Percentiles rank a stretch among this genome's conserved stretches.
These are phyloP conservation scores for Dioscorea dumetorum DNA, from an alignment of 106 monocot genomes.

Conservation along the genomic window DNA sequence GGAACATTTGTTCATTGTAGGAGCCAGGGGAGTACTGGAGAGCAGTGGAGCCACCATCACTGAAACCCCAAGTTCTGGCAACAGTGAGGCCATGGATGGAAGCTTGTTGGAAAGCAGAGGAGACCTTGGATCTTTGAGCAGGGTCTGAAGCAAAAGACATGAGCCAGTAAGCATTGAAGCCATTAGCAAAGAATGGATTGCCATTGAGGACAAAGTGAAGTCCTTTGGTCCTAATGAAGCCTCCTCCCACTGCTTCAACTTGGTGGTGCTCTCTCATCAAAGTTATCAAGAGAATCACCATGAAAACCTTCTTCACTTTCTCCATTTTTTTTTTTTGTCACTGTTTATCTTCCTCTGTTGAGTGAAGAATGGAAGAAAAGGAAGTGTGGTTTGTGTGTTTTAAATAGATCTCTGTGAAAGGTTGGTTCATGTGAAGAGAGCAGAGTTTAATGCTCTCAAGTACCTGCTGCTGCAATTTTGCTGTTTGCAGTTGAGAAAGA, in stretches of 20 bases:
- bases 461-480: too few species aligned
- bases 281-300: background rate
- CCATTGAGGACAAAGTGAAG: constrained; percentile 49
- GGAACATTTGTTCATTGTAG: constrained; percentile 78
- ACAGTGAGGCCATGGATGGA: constrained; percentile 53
- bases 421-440: too few species aligned
- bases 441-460: too few species aligned
- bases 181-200: constrained; percentile 61
- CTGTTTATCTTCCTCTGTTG: background rate
- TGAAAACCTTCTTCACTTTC: constrained; percentile 7
- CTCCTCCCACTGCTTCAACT: constrained; percentile 16
- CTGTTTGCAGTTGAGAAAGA: too few species aligned
- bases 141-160: constrained; percentile 60
- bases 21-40: constrained; percentile 70
- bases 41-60: constrained; percentile 46
- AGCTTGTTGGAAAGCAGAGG: constrained; percentile 38
- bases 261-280: background rate
- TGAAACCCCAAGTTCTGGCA: constrained; percentile 83
- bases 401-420: too few species aligned
- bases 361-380: background rate
- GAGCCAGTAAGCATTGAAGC: constrained; percentile 94
- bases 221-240: constrained; percentile 45
- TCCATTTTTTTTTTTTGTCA: background rate
- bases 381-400: too few species aligned
- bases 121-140: constrained; percentile 50